These are phyloP conservation scores for Lichtheimia ramosa DNA, from an alignment of 371 early-diverging fungal species.

Conservation along the genomic window DNA sequence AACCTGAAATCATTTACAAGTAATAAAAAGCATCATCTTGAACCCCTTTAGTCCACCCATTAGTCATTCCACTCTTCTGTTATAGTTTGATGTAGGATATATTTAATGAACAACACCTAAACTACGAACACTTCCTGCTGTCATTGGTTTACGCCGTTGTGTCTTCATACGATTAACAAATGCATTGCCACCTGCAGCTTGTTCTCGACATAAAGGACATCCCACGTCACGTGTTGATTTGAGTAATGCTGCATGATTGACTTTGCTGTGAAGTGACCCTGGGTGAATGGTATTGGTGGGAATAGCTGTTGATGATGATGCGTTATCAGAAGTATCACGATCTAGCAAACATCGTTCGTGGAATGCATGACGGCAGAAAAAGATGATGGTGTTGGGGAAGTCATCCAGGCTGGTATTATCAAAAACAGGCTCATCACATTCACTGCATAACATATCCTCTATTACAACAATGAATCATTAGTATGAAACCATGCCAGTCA, in stretches of 20 bases:
- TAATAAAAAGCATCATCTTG: conserved; percentile 15
- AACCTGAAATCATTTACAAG: conserved; percentile 70
- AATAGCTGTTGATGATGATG: conserved; percentile 6
- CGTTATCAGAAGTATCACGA: conserved; percentile 8
- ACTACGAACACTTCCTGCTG: conserved; percentile 33
- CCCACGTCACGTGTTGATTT: conserved; percentile 50
- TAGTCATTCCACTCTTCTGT: too few relatives aligned
- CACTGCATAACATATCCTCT: conserved; percentile 63
- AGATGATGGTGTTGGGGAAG: conserved; percentile 53
- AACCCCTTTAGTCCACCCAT: too few relatives aligned
- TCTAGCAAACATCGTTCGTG: conserved; percentile 68
- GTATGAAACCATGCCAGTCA: background rate
- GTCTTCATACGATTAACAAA: conserved; percentile 54
- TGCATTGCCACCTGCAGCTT: conserved; percentile 52
- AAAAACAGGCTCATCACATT: conserved; percentile 64
- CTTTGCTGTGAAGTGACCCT: conserved; percentile 45
- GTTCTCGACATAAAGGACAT: conserved; percentile 60
- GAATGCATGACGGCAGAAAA: conserved; percentile 77
- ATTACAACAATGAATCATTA: background rate
- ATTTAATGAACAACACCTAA: conserved; percentile 38
- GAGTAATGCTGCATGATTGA: conserved; percentile 55
- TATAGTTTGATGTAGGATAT: background rate
- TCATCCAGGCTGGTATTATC: conserved; percentile 34
- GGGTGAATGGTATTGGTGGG: conserved; percentile 25
- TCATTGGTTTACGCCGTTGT: conserved; percentile 14